Base-by-base conservation (phyloP, 306 rosid genomes). In the Cicer pinnatifidum region DNA sequence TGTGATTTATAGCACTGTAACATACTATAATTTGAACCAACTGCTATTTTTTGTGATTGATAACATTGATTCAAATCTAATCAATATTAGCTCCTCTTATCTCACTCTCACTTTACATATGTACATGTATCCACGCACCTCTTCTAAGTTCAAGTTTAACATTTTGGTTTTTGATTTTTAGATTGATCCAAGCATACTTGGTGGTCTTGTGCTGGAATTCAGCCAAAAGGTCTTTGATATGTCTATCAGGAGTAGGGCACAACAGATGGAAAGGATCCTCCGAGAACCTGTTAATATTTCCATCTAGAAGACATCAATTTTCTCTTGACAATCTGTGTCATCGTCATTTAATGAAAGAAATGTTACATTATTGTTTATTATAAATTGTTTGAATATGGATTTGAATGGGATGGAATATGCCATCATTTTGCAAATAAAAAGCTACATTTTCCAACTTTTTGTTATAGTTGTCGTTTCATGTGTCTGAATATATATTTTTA, bases 181-280 rank as follows among this genome's bases (percentile, higher is more conserved):
- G 99, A 91, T 95, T 70, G 97, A 95, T 85, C 82, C 93, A 76
- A 88, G 91, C 60, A 90, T 91, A 23, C 84, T 91, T 81, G 97
- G 97, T 45, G 99, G 99, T 40, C 66, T 91, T n/a, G 88, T 91
- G 76, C 85, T 95, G 28, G 96, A 91, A 60, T 95, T 91, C 60
- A 82, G 64, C 69, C 85, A 71, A 83, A 95, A 95, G 86, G 93
- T 91, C 58, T 88, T 91, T 33, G 99, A 95, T 84, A 88, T 91
- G 96, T 95, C 97, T 45, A 88, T 91, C 13, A 91, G 67, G 91
- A 87, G 89, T 8, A 75, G 99, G 84, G 97, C 97, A 46, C 88
- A 59, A 15, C 96, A 95, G 82, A 90, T 91, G 97, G 99, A 91
- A 85, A 89, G 99, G 92, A 80, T 85, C 81, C 90, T 94, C 84